phyloP scores from a whole-genome alignment of 352 stramenopile genomes.

The Peronosclerospora sorghi region DNA sequence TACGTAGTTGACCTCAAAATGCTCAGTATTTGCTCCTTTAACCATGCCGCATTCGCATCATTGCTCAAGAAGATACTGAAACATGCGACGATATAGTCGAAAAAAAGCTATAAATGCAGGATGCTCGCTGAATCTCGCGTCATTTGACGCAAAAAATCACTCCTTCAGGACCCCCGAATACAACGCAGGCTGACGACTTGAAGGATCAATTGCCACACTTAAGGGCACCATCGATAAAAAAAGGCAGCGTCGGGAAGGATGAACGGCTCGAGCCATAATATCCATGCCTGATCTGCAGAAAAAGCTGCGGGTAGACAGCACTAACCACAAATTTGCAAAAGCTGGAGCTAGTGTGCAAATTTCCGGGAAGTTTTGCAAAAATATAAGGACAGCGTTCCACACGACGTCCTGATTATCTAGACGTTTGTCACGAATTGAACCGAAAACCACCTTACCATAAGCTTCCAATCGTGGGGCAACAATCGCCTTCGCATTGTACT shows the following conservation, averaged over 20 bases:
- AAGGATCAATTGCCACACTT: conserved; percentile 32
- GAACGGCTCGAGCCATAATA: conserved; percentile 58
- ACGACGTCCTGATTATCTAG: conserved; percentile 53
- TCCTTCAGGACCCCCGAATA: conserved; percentile 58
- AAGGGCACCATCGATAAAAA: conserved; percentile 67
- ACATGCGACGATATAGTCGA: conserved; percentile 55
- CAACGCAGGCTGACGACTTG: conserved; percentile 18
- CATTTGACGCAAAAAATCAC: conserved; percentile 45
- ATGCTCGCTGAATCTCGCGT: conserved; percentile 39
- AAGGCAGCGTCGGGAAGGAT: conserved; percentile 55
- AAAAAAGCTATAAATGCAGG: conserved; percentile 50
- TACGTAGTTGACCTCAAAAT: conserved; percentile 29
- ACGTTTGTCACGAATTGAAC: conserved; percentile 53
- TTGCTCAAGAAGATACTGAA: conserved; percentile 57
- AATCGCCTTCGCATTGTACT: conserved; percentile 31
- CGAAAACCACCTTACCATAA: conserved; percentile 64
- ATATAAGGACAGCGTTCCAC: too few relatives aligned
- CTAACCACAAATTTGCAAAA: conserved; percentile 54
- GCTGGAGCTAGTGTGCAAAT: conserved; percentile 29
- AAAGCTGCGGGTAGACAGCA: too few relatives aligned
- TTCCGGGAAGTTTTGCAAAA: conserved; percentile 37
- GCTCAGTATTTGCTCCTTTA: conserved; percentile 16
- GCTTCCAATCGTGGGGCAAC: conserved; percentile 33
- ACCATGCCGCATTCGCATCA: too few relatives aligned
- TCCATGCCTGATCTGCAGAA: conserved; percentile 61